phyloP scores from a whole-genome alignment of 1,284 basidiomycete species.

The Melampsora occidentalis region DNA sequence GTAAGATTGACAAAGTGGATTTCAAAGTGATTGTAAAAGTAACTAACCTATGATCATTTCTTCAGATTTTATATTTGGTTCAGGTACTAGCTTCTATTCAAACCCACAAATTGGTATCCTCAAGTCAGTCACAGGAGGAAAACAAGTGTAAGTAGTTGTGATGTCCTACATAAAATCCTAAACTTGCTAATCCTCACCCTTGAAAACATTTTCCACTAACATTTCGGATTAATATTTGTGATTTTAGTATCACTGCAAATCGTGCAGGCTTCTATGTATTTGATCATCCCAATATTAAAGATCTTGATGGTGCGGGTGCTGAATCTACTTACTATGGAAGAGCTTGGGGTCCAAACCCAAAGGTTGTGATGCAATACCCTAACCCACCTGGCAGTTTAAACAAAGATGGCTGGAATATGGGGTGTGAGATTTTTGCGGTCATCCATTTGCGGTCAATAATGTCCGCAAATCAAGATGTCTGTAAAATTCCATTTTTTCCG shows the following conservation, averaged over 20 bases:
- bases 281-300: not conserved
- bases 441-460: too few relatives aligned
- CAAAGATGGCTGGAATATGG: not conserved
- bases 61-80: slow-evolving; percentile 39
- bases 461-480: too few relatives aligned
- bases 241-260: not conserved
- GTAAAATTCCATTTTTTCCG: too few relatives aligned
- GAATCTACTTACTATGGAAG: not conserved
- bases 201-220: not conserved
- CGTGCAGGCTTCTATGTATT: not conserved
- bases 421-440: too few relatives aligned
- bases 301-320: not conserved
- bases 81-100: slow-evolving; percentile 17
- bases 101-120: slow-evolving; percentile 12
- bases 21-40: not conserved
- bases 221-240: not conserved
- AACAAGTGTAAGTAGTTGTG: not conserved
- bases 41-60: not conserved
- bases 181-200: not conserved
- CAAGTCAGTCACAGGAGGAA: not conserved
- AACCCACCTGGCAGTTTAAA: not conserved
- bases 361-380: not conserved
- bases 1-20: not conserved
- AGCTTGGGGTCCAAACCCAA: not conserved
- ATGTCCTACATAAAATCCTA: not conserved